Evolutionary conservation across 345 rosid genomes (phyloP).

Genomic region (Euphorbia pulcherrima): DNA sequence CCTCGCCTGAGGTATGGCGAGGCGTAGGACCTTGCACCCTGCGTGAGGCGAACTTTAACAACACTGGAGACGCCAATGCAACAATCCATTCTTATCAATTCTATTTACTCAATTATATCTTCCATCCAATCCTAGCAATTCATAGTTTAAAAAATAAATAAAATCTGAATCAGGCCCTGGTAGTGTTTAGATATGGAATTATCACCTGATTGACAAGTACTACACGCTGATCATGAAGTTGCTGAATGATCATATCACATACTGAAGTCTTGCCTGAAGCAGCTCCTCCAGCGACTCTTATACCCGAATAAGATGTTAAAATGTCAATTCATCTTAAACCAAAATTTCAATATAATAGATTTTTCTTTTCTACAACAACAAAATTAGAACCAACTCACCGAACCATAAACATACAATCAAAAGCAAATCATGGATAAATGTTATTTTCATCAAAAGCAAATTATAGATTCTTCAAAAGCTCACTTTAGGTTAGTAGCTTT

Average conservation of each 20-base stretch:
- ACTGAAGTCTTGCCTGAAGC: constrained; percentile 98
- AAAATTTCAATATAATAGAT: background rate
- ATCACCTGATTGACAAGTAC: constrained; percentile 91
- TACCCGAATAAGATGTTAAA: background rate
- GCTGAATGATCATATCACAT: constrained; percentile 99
- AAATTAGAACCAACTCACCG: background rate
- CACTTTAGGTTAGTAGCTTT: no score
- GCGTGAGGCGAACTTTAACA: no score
- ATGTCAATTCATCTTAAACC: background rate
- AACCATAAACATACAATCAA: no score
- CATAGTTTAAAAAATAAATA: background rate
- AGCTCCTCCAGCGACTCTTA: constrained; percentile 98
- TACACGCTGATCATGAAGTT: constrained; percentile 98
- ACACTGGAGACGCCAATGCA: no score
- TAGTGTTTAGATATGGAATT: background rate
- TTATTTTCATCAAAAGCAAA: no score
- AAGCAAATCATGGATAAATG: no score
- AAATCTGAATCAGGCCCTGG: background rate
- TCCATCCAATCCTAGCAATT: background rate
- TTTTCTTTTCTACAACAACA: background rate
- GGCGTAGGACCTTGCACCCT: no score
- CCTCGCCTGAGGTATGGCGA: no score
- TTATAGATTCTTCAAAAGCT: no score
- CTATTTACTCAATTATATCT: background rate
- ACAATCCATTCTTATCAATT: background rate